Evolutionary conservation across 2,329 filamentous ascomycete genomes (phyloP), one percentile per base, ranked within the genome.

Genomic region (Blastomyces silverae): DNA sequence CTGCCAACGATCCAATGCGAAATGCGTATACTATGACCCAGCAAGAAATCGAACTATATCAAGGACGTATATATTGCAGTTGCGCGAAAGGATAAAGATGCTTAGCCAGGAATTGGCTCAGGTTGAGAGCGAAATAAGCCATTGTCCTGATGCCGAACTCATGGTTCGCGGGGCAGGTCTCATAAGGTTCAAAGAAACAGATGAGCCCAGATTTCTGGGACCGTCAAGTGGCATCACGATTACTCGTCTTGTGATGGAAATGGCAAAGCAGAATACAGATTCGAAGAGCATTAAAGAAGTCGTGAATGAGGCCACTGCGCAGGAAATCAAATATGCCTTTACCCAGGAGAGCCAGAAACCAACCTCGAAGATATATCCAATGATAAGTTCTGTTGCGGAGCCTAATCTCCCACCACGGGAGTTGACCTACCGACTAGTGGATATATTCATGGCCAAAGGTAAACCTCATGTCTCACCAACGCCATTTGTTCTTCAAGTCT

Each of bases 201-300:
- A 96, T 74, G 93, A 97, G 77, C 87, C 90, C 20, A 90, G 93
- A 67, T 97, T 94, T 74, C 81, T 99, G 2, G 94, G 94, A 0
- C 90, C 94, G 2, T 96, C 92, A 60, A 97, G 93, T 75, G 94
- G 93, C 66, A 96, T 97, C 71, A 91, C 92, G 73, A 96, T 97
- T 81, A 96, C 92, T 15, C 87, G 93, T 39, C 83, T 97, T 70
- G 88, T 99, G 13, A 97, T 99, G 89, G 92, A 97, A 75, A 87
- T 96, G 77, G 93, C 93, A 63, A 97, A 96, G 79, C 89, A 92
- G 68, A 96, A 93, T 72, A 95, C 92, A 34, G 89, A 94, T 72
- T 89, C 91, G 5, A 90, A 92, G 76, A 91, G 89, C 69, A 97
- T 97, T 74, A 92, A 91, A 65, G 92, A 97, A 70, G 87, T 97